A percentile compares a stretch with the other conserved stretches of the same genome.
Conservation (phyloP, 2,329 filamentous ascomycete genomes). For the Epichloe uncinata region DNA sequence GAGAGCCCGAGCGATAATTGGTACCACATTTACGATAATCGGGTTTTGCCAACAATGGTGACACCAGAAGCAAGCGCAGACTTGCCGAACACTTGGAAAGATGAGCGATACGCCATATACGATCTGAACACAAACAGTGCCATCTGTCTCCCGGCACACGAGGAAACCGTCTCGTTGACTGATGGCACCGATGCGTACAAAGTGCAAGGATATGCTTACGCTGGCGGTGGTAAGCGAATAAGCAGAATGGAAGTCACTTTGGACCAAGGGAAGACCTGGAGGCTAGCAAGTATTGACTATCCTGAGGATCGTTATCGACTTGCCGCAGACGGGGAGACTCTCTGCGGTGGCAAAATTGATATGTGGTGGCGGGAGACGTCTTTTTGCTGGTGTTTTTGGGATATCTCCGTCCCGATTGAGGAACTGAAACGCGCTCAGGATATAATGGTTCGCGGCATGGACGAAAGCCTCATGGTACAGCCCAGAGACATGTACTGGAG, state of each 20-base stretch:
- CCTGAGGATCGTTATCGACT: slow-evolving; percentile 72
- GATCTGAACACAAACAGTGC: slow-evolving; percentile 82
- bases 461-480: slow-evolving; percentile 75
- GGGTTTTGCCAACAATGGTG: slow-evolving; percentile 76
- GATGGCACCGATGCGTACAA: slow-evolving; percentile 42
- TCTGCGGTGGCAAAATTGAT: slow-evolving; percentile 68
- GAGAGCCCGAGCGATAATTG: slow-evolving; percentile 74
- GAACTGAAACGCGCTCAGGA: slow-evolving; percentile 54
- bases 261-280: slow-evolving; percentile 72
- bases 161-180: slow-evolving; percentile 47
- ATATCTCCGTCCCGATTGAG: slow-evolving; percentile 49
- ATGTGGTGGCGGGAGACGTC: slow-evolving; percentile 68
- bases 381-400: slow-evolving; percentile 94
- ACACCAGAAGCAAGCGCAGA: slow-evolving; percentile 67
- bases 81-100: slow-evolving; percentile 66
- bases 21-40: slow-evolving; percentile 92
- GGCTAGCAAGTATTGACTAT: slow-evolving; percentile 63
- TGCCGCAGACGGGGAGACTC: slow-evolving; percentile 40
- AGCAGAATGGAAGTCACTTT: slow-evolving; percentile 73
- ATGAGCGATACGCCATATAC: slow-evolving; percentile 87
- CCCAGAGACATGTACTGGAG: slow-evolving; percentile 95
- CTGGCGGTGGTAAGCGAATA: slow-evolving; percentile 72
- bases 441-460: slow-evolving; percentile 76
- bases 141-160: slow-evolving; percentile 65
- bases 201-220: slow-evolving; percentile 73